These are phyloP conservation scores for Dryadomyces sulphureus DNA, from an alignment of 2,329 filamentous ascomycete species.

Conservation along the genomic window DNA sequence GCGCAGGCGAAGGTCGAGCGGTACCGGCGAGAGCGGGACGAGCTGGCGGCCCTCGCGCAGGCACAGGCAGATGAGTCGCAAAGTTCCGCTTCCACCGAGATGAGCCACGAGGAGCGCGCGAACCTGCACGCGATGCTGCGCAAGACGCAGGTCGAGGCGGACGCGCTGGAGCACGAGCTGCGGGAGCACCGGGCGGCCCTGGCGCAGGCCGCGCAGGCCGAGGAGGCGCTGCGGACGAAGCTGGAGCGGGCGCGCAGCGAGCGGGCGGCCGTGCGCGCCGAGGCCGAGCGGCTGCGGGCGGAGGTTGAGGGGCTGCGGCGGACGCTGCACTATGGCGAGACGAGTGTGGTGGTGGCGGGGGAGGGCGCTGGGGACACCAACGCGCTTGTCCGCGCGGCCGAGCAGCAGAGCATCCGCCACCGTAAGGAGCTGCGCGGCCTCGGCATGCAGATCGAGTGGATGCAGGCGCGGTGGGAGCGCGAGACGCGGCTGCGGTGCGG, in stretches of 20 bases:
- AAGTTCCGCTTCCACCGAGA: slow-evolving; percentile 17
- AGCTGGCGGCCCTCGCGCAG: slow-evolving; percentile 20
- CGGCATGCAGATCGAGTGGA: slow-evolving; percentile 79
- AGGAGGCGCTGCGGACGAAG: slow-evolving; percentile 47
- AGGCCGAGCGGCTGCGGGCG: slow-evolving; percentile 37
- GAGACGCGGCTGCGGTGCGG: slow-evolving; percentile 70
- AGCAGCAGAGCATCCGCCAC: slow-evolving; percentile 53
- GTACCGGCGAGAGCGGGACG: slow-evolving; percentile 32
- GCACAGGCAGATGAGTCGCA: slow-evolving; percentile 9
- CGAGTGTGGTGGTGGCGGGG: slow-evolving; percentile 11
- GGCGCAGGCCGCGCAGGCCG: slow-evolving; percentile 37
- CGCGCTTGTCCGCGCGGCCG: slow-evolving; percentile 40
- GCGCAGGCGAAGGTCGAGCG: slow-evolving; percentile 35
- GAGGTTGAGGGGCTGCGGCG: slow-evolving; percentile 23
- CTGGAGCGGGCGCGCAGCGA: slow-evolving; percentile 57
- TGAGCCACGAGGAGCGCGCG: slow-evolving; percentile 37
- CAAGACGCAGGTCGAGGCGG: slow-evolving; percentile 46
- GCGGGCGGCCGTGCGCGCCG: slow-evolving; percentile 38
- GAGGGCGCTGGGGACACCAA: slow-evolving; percentile 38
- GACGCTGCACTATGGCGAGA: slow-evolving; percentile 10
- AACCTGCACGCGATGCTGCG: slow-evolving; percentile 47
- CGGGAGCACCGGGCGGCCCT: slow-evolving; percentile 54
- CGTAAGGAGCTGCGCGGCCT: slow-evolving; percentile 67
- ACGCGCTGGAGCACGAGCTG: slow-evolving; percentile 60
- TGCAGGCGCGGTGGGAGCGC: slow-evolving; percentile 65